These are phyloP conservation scores for Rhodomyrtus tomentosa DNA, from an alignment of 345 rosid species.

Conservation along the genomic window DNA sequence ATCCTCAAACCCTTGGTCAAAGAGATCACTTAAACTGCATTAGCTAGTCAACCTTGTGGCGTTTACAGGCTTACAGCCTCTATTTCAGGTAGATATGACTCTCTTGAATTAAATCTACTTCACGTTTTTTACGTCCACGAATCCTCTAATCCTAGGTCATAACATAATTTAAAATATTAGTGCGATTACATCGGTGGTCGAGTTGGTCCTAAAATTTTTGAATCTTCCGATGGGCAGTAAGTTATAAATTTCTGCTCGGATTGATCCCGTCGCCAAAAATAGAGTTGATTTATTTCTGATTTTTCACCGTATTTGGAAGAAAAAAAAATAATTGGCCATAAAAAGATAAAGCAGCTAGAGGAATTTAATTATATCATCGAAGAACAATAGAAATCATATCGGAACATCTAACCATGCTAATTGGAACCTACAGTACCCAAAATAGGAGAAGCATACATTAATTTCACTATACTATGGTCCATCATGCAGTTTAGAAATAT, in stretches of 20 bases:
- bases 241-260: background rate
- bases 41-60: background rate
- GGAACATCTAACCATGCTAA: background rate
- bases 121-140: background rate
- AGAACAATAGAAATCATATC: background rate
- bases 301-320: background rate
- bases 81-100: background rate
- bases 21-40: background rate
- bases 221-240: background rate
- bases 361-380: background rate
- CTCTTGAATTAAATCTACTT: background rate
- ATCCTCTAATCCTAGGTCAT: background rate
- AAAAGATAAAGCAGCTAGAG: background rate
- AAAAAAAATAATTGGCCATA: background rate
- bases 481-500: background rate
- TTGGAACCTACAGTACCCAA: background rate
- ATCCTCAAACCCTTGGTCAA: background rate
- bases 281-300: background rate
- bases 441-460: background rate
- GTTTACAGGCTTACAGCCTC: background rate
- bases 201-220: background rate
- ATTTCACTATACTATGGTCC: background rate
- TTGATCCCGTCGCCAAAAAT: background rate
- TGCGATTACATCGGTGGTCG: background rate
- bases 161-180: background rate